Conservation (phyloP, 148 eudicot genomes). For the Chenopodium formosanum region DNA sequence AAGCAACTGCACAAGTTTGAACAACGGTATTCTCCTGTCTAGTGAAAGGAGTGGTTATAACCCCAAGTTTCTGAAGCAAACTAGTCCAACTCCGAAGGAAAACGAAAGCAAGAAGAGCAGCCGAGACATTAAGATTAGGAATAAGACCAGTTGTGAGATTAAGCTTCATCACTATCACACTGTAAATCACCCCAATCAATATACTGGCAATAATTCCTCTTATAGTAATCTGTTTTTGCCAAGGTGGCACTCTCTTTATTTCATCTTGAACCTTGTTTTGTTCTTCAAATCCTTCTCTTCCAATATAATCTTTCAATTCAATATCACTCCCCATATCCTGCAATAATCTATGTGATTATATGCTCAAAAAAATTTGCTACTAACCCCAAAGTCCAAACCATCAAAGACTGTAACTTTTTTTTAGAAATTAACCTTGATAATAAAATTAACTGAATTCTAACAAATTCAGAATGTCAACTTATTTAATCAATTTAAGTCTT, state of each 20-base stretch:
- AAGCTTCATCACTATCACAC: conserved; percentile 73
- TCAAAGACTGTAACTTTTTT: not conserved
- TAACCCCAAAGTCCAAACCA: no score
- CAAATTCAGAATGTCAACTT: not conserved
- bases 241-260: conserved; percentile 49
- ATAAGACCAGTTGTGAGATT: conserved; percentile 72
- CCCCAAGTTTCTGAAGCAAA: conserved; percentile 49
- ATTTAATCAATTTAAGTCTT: not conserved
- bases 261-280: conserved; percentile 29
- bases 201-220: conserved; percentile 63
- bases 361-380: no score
- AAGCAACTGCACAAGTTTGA: conserved; percentile 89
- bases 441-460: not conserved
- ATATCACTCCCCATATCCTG: conserved; percentile 10
- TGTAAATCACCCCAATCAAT: conserved; percentile 61
- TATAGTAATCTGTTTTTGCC: conserved; percentile 62
- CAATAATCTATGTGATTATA: not conserved
- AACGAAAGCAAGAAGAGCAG: conserved; percentile 73
- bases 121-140: conserved; percentile 79
- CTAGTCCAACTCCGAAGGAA: conserved; percentile 56
- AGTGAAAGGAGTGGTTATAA: conserved; percentile 57
- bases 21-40: conserved; percentile 75
- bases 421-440: not conserved
- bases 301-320: conserved; percentile 22
- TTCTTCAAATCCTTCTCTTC: conserved; percentile 22